A percentile compares a stretch with the other conserved stretches of the same genome.
Evolutionary conservation across 2,329 filamentous ascomycete species (phyloP).

Genomic region (Cercospora nicotianae): DNA sequence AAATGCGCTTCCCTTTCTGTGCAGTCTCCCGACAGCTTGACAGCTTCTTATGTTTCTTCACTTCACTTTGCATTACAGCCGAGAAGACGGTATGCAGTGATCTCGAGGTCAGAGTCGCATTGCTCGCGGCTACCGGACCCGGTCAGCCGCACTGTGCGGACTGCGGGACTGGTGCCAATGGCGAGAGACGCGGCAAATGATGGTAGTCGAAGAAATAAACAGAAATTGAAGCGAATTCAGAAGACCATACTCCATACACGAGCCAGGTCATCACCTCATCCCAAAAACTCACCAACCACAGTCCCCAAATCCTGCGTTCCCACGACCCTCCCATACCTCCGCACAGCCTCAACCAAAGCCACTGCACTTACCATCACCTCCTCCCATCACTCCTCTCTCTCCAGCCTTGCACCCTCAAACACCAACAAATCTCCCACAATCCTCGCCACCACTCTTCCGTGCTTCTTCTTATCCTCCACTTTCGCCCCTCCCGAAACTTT

Average conservation of each 20-base stretch:
- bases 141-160: too few relatives aligned
- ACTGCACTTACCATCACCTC: conserved; percentile 30
- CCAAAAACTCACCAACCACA: not conserved
- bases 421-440: conserved; percentile 26
- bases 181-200: not conserved
- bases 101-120: too few relatives aligned
- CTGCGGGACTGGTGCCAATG: too few relatives aligned
- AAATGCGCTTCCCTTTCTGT: too few relatives aligned
- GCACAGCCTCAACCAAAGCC: conserved; percentile 30
- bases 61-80: too few relatives aligned
- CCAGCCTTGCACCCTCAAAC: conserved; percentile 25
- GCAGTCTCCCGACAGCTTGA: too few relatives aligned
- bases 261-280: not conserved
- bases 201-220: not conserved
- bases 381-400: conserved; percentile 22
- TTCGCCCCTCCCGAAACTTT: conserved; percentile 20
- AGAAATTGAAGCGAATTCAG: not conserved
- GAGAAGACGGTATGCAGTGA: too few relatives aligned
- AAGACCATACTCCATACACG: too few relatives aligned
- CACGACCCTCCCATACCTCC: conserved; percentile 20
- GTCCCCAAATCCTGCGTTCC: not conserved
- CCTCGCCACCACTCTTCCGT: conserved; percentile 25
- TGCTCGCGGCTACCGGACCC: too few relatives aligned
- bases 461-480: conserved; percentile 27
- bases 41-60: too few relatives aligned